These are phyloP conservation scores for Umbilicaria muhlenbergii DNA, from an alignment of 495 filamentous ascomycete species.

Conservation along the genomic window DNA sequence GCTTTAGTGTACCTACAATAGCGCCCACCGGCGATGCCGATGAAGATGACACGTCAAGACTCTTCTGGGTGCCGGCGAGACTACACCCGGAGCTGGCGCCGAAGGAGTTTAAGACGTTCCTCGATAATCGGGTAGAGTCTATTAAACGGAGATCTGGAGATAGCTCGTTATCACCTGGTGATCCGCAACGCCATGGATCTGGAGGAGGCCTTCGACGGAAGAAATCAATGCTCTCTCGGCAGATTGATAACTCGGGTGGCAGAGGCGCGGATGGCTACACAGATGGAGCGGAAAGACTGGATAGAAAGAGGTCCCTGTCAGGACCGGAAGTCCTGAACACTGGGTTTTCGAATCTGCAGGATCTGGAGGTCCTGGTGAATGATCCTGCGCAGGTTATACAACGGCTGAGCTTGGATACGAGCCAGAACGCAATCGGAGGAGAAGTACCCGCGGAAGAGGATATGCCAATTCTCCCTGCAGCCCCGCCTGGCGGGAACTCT, in stretches of 20 bases:
- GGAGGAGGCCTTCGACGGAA: constrained; percentile 59
- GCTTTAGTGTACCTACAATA: constrained; percentile 46
- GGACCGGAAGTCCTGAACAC: constrained; percentile 35
- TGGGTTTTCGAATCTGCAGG: constrained; percentile 43
- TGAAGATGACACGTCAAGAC: constrained; percentile 72
- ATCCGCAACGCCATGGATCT: constrained; percentile 43
- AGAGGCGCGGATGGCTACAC: constrained; percentile 47
- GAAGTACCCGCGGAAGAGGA: constrained; percentile 50
- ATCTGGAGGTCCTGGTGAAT: constrained; percentile 65
- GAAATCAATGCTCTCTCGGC: constrained; percentile 88
- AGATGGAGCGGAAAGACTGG: constrained; percentile 78
- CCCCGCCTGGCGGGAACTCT: constrained; percentile 51
- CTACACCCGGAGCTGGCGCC: constrained; percentile 92
- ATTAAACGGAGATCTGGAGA: constrained; percentile 77
- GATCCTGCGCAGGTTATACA: constrained; percentile 57
- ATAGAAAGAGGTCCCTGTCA: constrained; percentile 53
- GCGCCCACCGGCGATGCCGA: constrained; percentile 56
- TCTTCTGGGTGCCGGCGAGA: constrained; percentile 93
- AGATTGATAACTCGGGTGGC: constrained; percentile 62
- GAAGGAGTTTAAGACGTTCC: constrained; percentile 89
- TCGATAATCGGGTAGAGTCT: constrained; percentile 79
- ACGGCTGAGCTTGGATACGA: constrained; percentile 43
- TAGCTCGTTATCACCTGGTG: constrained; percentile 47
- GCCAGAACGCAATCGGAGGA: constrained; percentile 10
- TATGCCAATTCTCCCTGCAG: constrained; percentile 67